Evolutionary conservation across 2,329 filamentous ascomycete genomes (phyloP), one percentile per base, ranked within the genome.

Genomic region (Didymellaceae sp.): DNA sequence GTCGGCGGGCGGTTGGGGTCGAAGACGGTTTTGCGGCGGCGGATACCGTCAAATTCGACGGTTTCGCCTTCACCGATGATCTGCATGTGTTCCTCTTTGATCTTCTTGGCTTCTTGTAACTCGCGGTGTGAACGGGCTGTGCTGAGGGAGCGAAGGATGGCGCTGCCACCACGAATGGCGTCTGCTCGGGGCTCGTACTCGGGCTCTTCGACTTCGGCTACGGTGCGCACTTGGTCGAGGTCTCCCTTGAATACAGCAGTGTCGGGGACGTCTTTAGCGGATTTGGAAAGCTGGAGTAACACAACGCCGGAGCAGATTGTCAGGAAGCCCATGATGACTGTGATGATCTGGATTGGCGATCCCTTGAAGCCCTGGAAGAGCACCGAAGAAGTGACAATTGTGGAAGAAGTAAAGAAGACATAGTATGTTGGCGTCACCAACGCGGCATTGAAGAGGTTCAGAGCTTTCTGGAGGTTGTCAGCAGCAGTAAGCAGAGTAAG

Each of bases 401-500:
- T 97, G 5, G 91, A 89, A 62, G 88, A 96, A 30, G 94, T 99
- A 72, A 99, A 99, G 78, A 95, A 93, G 59, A 99, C 94, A 73
- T 99, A 99, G 77, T 99, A 99, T 2, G 94, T 99, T 0, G 94
- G 94, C 0, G 94, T 99, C 52, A 99, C 94, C 59, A 99, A 83
- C 6, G 94, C 93, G 28, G 94, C 94, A 67, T 99, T 97, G 80
- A 93, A 97, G 40, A 99, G 76, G 68, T 99, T 97, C 48, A 97
- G 82, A 5, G 94, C 94, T 97, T 99, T 99, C 92, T 97, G 75
- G 18, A 33, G n/a, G 39, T 4, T 32, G 59, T 79, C 50, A 80
- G 74, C 52, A 18, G 1, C n/a, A 17, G 4, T 4, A 6, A 1
- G 1, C 4, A 4, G 13, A 11, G 8, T 28, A 4, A 32, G 8